Evolutionary conservation across 1,284 basidiomycete species (phyloP).

Genomic region (Wolfiporia cocos): DNA sequence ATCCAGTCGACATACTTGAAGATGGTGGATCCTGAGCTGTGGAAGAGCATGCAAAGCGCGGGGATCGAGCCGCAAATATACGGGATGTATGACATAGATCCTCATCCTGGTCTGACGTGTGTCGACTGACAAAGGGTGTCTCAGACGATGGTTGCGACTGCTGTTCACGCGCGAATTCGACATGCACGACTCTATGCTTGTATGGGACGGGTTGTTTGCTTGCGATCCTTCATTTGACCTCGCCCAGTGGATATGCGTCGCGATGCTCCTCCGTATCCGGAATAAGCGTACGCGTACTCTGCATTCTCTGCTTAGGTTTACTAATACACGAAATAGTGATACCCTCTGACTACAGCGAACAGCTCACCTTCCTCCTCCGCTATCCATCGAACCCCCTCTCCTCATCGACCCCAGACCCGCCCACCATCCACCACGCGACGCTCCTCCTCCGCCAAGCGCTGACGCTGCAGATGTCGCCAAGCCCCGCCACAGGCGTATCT

Average conservation of each 20-base stretch:
- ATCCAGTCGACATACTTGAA: slow-evolving; percentile 72
- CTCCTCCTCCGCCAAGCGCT: slow-evolving; percentile 81
- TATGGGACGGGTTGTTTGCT: slow-evolving; percentile 93
- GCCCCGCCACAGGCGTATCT: slow-evolving; percentile 65
- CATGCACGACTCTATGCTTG: slow-evolving; percentile 65
- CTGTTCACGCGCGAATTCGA: slow-evolving; percentile 87
- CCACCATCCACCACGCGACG: slow-evolving; percentile 45
- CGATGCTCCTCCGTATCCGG: slow-evolving; percentile 89
- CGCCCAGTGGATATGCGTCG: slow-evolving; percentile 81
- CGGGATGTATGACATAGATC: slow-evolving; percentile 76
- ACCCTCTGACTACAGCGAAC: slow-evolving; percentile 76
- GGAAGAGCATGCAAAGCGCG: slow-evolving; percentile 65
- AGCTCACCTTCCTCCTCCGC: slow-evolving; percentile 78
- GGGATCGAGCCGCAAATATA: slow-evolving; percentile 93
- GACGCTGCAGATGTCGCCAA: slow-evolving; percentile 69
- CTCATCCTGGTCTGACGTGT: slow-evolving; percentile 8
- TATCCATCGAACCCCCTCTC: slow-evolving; percentile 55
- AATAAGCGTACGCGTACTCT: slow-evolving; percentile 63
- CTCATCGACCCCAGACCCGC: slow-evolving; percentile 20
- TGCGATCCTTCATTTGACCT: slow-evolving; percentile 70
- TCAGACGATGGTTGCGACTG: slow-evolving; percentile 84
- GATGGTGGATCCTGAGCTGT: slow-evolving; percentile 78
- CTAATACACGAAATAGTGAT: slow-evolving; percentile 52
- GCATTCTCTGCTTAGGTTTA: neutral
- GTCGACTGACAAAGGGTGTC: neutral